Evolutionary conservation across 441 rosid species (phyloP).

Genomic region (Eruca vesicaria): DNA sequence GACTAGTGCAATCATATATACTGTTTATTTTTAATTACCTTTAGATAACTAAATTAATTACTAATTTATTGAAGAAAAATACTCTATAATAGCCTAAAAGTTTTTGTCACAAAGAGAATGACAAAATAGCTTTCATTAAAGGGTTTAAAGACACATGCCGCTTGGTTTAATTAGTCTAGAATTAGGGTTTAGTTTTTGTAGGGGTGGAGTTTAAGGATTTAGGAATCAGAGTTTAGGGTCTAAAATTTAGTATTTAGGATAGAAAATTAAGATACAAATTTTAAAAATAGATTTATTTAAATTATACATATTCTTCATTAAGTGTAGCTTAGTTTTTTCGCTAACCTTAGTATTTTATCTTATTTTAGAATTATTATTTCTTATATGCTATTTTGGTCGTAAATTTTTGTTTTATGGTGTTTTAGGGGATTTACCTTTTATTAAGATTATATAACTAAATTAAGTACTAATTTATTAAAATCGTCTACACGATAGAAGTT

Average conservation of each 20-base stretch:
- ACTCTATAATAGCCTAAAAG: background rate
- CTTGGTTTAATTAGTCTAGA: background rate
- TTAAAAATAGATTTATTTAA: too few relatives aligned
- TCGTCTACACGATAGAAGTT: background rate
- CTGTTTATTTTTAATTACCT: background rate
- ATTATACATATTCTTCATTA: too few relatives aligned
- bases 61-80: background rate
- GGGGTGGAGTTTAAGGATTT: too few relatives aligned
- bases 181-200: too few relatives aligned
- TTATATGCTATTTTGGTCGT: too few relatives aligned
- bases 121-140: background rate
- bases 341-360: background rate
- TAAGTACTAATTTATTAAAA: background rate
- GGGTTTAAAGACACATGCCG: background rate
- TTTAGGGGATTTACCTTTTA: background rate
- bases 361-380: too few relatives aligned
- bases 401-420: background rate
- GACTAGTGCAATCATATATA: background rate
- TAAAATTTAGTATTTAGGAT: too few relatives aligned
- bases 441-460: background rate
- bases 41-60: background rate
- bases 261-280: background rate
- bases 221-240: too few relatives aligned
- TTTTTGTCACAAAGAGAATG: background rate
- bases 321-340: too few relatives aligned